Evolutionary conservation across 2,329 filamentous ascomycete species (phyloP).

Genomic region (Cephalotrichum gorgonifer): DNA sequence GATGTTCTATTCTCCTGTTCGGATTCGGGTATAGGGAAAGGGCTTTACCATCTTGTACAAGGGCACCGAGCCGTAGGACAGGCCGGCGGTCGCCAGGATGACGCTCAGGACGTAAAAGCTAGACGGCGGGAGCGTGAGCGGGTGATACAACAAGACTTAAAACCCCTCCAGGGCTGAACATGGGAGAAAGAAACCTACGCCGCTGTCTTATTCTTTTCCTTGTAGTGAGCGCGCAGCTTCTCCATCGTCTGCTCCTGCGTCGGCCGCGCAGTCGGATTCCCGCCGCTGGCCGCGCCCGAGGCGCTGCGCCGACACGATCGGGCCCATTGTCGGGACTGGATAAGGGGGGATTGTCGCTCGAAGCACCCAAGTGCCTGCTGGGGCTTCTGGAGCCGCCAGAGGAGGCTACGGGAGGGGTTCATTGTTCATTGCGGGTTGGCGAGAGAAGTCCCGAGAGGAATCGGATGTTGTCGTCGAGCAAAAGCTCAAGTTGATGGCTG

Average conservation of each 20-base stretch:
- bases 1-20: background rate
- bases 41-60: slow-evolving; percentile 70
- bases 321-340: slow-evolving; percentile 6
- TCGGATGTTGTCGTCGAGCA: background rate
- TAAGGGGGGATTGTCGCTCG: slow-evolving; percentile 7
- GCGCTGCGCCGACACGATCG: slow-evolving; percentile 4
- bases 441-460: background rate
- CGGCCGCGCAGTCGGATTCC: slow-evolving; percentile 15
- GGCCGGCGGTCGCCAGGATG: slow-evolving; percentile 67
- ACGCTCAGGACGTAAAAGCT: slow-evolving; percentile 69
- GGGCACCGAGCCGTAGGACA: slow-evolving; percentile 76
- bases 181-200: slow-evolving; percentile 20
- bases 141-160: too few relatives aligned
- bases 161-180: background rate
- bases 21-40: background rate
- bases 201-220: slow-evolving; percentile 55
- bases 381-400: slow-evolving; percentile 5
- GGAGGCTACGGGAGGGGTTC: slow-evolving; percentile 6
- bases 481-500: too few relatives aligned
- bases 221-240: slow-evolving; percentile 52
- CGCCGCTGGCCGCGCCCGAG: background rate
- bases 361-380: slow-evolving; percentile 5
- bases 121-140: slow-evolving; percentile 4
- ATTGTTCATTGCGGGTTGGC: slow-evolving; percentile 6
- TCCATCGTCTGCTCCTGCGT: slow-evolving; percentile 40